Base-by-base conservation (phyloP, 2,329 filamentous ascomycete species). In the Anthostomella pinea region DNA sequence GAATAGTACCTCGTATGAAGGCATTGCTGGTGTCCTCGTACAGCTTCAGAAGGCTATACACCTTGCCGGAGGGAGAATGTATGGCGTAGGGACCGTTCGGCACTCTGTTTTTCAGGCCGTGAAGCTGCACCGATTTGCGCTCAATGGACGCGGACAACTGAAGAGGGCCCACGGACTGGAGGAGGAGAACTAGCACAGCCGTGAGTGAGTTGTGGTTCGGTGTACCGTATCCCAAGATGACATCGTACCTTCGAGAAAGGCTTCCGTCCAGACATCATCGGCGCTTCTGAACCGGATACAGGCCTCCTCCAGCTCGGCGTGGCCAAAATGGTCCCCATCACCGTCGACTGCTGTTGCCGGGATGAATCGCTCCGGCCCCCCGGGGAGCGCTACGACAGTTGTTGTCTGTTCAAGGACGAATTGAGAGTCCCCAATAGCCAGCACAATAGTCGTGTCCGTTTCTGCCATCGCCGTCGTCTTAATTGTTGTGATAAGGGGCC, bases 221-320 rank as follows among this genome's bases (percentile, higher is more conserved):
- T n/a, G n/a, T n/a, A n/a, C n/a, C n/a, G n/a, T n/a, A n/a, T n/a
- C n/a, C n/a, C n/a, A n/a, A n/a, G n/a, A n/a, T 19, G 20, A 10
- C 13, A 33, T 28, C 35, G 18, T 8, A 41, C 40, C 31, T 34
- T 38, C 13, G 1, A 49, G 32, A 14, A 47, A 42, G 5, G 38
- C 26, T 23, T 35, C 18, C 11, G 36, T 29, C 39, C 39, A 49
- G 13, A 45, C 37, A 31, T 45, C 44, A 24, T 44, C 41, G 10
- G 30, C 29, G 8, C 11, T 17, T n/a, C n/a, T n/a, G n/a, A n/a
- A n/a, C n/a, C n/a, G n/a, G n/a, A n/a, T n/a, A n/a, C n/a, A n/a
- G n/a, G n/a, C n/a, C n/a, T n/a, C n/a, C n/a, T n/a, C n/a, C n/a
- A n/a, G n/a, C n/a, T n/a, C n/a, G n/a, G n/a, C n/a, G n/a, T n/a